Percentiles rank a stretch among this genome's conserved stretches.
phyloP scores from a whole-genome alignment of 805 yeast genomes.

The Wickerhamiella alocasiicola region DNA sequence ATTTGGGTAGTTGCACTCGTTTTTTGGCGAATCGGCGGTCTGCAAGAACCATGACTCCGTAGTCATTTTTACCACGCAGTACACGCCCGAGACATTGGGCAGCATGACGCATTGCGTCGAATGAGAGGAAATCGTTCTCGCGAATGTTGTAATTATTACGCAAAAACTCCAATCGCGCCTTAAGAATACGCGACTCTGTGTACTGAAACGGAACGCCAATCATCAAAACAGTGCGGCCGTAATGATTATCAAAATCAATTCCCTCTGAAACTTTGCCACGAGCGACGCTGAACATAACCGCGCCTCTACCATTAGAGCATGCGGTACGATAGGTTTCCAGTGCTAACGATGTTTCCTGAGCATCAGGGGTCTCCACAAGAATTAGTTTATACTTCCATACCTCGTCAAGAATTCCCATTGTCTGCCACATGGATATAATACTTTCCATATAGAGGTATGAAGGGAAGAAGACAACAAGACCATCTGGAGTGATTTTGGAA shows the following conservation, averaged over 20 bases:
- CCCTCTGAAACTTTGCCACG: conserved; percentile 99
- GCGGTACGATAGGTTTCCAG: conserved; percentile 92
- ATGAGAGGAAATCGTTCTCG: conserved; percentile 88
- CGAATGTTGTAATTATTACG: conserved; percentile 86
- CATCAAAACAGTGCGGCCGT: conserved; percentile 94
- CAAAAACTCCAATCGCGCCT: conserved; percentile 86
- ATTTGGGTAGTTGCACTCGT: conserved; percentile 79
- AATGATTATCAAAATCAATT: conserved; percentile 97
- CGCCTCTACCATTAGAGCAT: conserved; percentile 95
- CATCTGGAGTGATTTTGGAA: conserved; percentile 93
- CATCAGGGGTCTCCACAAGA: conserved; percentile 96
- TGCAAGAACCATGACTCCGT: conserved; percentile 96
- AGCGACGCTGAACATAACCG: conserved; percentile 89
- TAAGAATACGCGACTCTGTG: conserved; percentile 89
- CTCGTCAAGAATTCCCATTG: conserved; percentile 94
- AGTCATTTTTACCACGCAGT: conserved; percentile 94
- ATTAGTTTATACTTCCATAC: conserved; percentile 96
- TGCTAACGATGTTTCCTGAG: conserved; percentile 94
- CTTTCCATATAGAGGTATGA: conserved; percentile 96
- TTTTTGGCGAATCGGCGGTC: conserved; percentile 85
- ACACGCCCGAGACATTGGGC: conserved; percentile 98
- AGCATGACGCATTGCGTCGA: conserved; percentile 99
- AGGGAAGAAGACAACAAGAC: conserved; percentile 95
- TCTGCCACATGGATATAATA: conserved; percentile 97
- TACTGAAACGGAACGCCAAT: conserved; percentile 99